Evolutionary conservation across 2,329 filamentous ascomycete species (phyloP).

Genomic region (Ceratocystis cacaofunesta): DNA sequence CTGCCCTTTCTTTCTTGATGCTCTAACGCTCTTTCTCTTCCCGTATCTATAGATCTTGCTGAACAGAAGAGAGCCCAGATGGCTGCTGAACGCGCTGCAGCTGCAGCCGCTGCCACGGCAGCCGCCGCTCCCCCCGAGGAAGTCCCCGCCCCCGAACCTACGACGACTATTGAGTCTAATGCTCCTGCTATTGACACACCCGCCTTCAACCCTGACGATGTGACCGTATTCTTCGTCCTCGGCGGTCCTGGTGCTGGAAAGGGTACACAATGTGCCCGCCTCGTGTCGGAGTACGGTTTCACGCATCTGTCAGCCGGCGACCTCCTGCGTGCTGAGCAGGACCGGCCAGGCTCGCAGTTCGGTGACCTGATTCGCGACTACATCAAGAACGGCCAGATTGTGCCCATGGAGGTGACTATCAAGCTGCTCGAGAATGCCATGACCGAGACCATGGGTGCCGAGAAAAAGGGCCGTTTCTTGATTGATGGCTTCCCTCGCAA

Average conservation of each 20-base stretch:
- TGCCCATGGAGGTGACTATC: conserved; percentile 97
- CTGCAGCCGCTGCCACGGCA: not conserved
- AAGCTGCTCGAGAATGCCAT: conserved; percentile 90
- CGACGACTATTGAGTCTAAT: not conserved
- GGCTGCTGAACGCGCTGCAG: conserved; percentile 12
- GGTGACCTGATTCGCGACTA: conserved; percentile 84
- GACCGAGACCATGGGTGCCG: conserved; percentile 46
- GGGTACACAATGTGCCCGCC: conserved; percentile 82
- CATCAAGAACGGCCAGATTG: conserved; percentile 89
- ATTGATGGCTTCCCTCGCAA: conserved; percentile 83
- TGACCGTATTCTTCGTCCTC: conserved; percentile 92
- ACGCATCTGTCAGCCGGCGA: conserved; percentile 87
- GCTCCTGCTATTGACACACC: conserved; percentile 30
- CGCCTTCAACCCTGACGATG: conserved; percentile 58
- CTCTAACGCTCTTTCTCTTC: not conserved
- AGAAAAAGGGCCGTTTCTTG: conserved; percentile 53
- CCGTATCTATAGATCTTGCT: conserved; percentile 8
- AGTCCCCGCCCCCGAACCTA: conserved; percentile 57
- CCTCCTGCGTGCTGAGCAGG: conserved; percentile 82
- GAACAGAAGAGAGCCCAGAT: conserved; percentile 10
- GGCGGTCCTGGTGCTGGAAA: conserved; percentile 93
- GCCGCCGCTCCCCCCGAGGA: conserved; percentile 6
- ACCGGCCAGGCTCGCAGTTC: conserved; percentile 72
- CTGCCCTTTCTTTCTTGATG: conserved; percentile 20
- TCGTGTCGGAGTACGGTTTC: conserved; percentile 81